Conservation (phyloP, 1,139 yeast species). For the Hansenula anomala region DNA sequence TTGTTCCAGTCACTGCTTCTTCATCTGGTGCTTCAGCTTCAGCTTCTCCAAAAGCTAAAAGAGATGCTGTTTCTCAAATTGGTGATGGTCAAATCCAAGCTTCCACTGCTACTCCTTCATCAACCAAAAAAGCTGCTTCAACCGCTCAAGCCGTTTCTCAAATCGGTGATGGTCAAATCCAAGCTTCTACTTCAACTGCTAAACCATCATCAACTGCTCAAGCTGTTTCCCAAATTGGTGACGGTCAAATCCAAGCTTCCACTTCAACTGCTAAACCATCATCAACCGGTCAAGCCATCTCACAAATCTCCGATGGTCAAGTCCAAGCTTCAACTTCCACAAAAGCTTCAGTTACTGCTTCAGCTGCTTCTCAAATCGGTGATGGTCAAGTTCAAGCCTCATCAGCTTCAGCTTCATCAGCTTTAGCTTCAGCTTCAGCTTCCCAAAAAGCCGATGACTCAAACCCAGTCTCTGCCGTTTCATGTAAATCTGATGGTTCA, state of each 20-base stretch:
- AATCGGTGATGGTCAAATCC: constrained; percentile 9
- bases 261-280: no score
- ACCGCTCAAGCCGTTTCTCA: constrained; percentile 33
- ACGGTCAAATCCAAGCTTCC: constrained; percentile 17
- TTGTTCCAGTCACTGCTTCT: constrained; percentile 49
- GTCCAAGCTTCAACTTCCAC: constrained; percentile 35
- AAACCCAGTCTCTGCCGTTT: constrained; percentile 27
- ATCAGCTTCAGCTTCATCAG: constrained; percentile 3
- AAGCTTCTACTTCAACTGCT: constrained; percentile 22
- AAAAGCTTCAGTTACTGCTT: constrained; percentile 4
- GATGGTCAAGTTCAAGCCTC: background rate
- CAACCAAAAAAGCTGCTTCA: constrained; percentile 22
- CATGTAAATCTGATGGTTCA: constrained; percentile 47
- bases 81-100: constrained; percentile 43
- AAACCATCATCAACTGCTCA: constrained; percentile 8
- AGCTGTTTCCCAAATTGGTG: constrained; percentile 13
- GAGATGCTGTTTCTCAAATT: constrained; percentile 34
- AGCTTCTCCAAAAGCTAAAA: constrained; percentile 35
- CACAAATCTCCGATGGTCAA: constrained; percentile 43
- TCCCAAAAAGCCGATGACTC: constrained; percentile 14
- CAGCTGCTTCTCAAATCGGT: constrained; percentile 4
- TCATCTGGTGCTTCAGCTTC: constrained; percentile 37
- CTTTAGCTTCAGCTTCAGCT: constrained; percentile 7
- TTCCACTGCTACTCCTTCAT: constrained; percentile 28
- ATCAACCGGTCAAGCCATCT: constrained; percentile 26